Percentiles rank a stretch among this genome's conserved stretches.
These are phyloP conservation scores for Pezicula rhizophila DNA, from an alignment of 2,329 filamentous ascomycete species.

Conservation along the genomic window DNA sequence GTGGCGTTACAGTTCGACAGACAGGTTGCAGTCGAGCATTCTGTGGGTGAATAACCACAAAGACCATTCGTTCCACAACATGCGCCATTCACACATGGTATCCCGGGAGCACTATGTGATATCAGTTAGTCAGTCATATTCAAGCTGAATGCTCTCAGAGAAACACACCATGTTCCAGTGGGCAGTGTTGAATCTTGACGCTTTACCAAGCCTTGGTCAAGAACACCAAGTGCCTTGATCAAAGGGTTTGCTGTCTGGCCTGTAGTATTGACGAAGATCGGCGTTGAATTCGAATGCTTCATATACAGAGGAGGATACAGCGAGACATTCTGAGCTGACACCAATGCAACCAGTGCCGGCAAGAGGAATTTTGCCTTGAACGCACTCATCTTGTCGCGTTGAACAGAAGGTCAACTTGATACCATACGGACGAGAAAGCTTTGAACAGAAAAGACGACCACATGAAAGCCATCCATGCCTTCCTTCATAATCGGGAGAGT, in stretches of 20 bases:
- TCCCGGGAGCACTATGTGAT: conserved; percentile 10
- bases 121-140: too few species aligned
- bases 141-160: too few species aligned
- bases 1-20: conserved; percentile 31
- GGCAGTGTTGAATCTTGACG: not conserved
- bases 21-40: conserved; percentile 11
- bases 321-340: not conserved
- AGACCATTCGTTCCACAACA: conserved; percentile 15
- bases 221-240: not conserved
- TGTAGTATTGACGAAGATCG: conserved; percentile 1
- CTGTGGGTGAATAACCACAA: conserved; percentile 4
- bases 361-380: too few species aligned
- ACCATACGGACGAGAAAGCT: too few species aligned
- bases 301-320: conserved; percentile 1
- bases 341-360: too few species aligned
- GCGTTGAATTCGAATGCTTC: conserved; percentile 3
- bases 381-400: too few species aligned
- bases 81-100: conserved; percentile 18
- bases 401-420: too few species aligned
- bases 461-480: too few species aligned
- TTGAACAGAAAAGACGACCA: too few species aligned
- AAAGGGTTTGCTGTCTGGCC: not conserved
- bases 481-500: too few species aligned
- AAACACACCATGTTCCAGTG: not conserved
- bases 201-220: not conserved